These are phyloP conservation scores for Fagus sylvatica DNA, from an alignment of 306 rosid genomes.

Conservation along the genomic window DNA sequence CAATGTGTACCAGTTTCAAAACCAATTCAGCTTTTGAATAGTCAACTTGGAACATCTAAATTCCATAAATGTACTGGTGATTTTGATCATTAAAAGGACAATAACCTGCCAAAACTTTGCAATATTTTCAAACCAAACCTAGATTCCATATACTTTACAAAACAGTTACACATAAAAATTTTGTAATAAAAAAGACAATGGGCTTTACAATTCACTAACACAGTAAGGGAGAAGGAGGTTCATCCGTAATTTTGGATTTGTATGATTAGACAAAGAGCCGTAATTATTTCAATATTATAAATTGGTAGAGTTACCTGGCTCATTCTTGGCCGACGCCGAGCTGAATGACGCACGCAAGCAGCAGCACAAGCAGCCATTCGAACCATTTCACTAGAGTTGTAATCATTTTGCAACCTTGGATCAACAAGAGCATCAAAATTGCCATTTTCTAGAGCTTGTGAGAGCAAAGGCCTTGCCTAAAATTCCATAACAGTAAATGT, in stretches of 20 bases:
- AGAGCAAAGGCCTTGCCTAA: conserved; percentile 75
- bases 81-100: not conserved
- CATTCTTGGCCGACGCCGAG: conserved; percentile 58
- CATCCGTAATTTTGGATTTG: not conserved
- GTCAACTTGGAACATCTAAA: not conserved
- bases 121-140: not conserved
- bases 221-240: not conserved
- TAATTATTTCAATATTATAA: not conserved
- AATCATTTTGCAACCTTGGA: conserved; percentile 45
- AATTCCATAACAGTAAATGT: conserved; percentile 17
- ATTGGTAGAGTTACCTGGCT: conserved; percentile 48
- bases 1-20: too few species aligned
- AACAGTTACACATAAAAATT: too few species aligned
- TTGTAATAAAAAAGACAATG: not conserved
- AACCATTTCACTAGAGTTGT: conserved; percentile 44
- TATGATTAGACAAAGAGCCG: not conserved
- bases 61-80: not conserved
- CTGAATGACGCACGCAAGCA: conserved; percentile 56
- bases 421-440: conserved; percentile 49
- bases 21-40: too few species aligned
- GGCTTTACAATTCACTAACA: not conserved
- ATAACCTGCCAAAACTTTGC: not conserved
- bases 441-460: conserved; percentile 48
- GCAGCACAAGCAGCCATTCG: conserved; percentile 61
- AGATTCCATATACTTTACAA: not conserved